Percentiles rank a stretch among this genome's conserved stretches.
Evolutionary conservation across 1,139 yeast species (phyloP).

Genomic region (Saccharomyces hybrid): DNA sequence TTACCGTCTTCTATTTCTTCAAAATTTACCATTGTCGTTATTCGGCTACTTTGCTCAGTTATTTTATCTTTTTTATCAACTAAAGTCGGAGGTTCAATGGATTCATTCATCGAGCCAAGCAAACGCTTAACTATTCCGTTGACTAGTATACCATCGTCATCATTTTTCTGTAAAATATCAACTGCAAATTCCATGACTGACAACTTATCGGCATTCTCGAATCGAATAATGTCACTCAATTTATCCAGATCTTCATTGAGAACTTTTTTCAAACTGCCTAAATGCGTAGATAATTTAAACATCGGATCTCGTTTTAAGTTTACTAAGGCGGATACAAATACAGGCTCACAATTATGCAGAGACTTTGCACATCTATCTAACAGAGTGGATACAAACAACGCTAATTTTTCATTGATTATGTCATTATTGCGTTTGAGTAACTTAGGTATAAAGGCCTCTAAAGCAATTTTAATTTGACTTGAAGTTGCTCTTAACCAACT

Average conservation of each 20-base stretch:
- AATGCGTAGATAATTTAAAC: constrained; percentile 4
- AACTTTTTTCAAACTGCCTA: constrained; percentile 2
- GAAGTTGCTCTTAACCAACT: constrained; percentile 63
- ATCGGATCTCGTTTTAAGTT: constrained; percentile 9
- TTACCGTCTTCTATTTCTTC: neutral
- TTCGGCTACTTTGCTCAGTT: neutral
- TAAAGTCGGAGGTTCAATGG: neutral
- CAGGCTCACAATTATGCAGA: constrained; percentile 14
- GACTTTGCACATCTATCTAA: constrained; percentile 12
- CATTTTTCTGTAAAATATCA: neutral
- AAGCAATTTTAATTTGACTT: constrained; percentile 41
- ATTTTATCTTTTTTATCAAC: neutral
- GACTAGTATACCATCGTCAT: neutral
- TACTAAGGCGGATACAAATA: constrained; percentile 11
- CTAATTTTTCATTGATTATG: constrained; percentile 13
- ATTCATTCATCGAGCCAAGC: neutral
- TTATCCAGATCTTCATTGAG: constrained; percentile 3
- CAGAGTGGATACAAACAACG: constrained; percentile 31
- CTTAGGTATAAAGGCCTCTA: constrained; percentile 34
- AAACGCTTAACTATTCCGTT: neutral
- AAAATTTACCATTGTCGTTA: neutral
- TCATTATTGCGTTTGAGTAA: constrained; percentile 30
- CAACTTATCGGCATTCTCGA: constrained; percentile 12
- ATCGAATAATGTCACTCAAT: constrained; percentile 9
- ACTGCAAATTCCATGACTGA: constrained; percentile 10